Base-by-base conservation (phyloP, 2,329 filamentous ascomycete species). In the Hypoxylon sp. region DNA sequence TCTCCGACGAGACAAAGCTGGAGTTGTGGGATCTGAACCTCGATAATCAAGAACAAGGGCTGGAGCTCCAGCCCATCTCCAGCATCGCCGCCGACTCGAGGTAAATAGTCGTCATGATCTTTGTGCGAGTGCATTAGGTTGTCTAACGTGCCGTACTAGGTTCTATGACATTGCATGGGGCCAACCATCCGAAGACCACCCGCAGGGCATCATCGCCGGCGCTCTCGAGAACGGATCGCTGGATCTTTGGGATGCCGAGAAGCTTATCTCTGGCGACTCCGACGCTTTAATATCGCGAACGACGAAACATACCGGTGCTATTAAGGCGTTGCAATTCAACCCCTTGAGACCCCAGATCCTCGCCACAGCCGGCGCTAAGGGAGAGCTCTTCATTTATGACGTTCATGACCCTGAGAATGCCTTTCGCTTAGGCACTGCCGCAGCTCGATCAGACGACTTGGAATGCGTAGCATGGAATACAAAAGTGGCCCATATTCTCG, bases 81-180 rank as follows among this genome's bases (percentile, higher is more conserved):
- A 95, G 90, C 80, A 89, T 98, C 76, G 89, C 85, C 78, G 93
- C 93, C 51, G 96, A 98, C 75, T 93, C 95, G 63, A 96, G 93
- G 94, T 97, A 88, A 71, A 36, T 40, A 60, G 77, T 42, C 42
- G 3, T 14, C n/a, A 9, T 7, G 7, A 26, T 32, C 22, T n/a
- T 44, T 20, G 40, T 18, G 12, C 53, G 38, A 40, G 9, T 36
- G 42, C 48, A 45, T n/a, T 36, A 33, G 30, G 16, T 53, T 63
- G 61, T 40, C 73, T 75, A 46, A 76, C 64, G 32, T 14, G 45
- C 62, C 55, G 36, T 44, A 3, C 24, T 76, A 97, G 96, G 75
- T 99, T 99, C 80, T 96, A 97, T 79, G 96, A 98, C 77, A 91
- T 99, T 78, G 93, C 95, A 65, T 99, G 96, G 96, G 91, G 93